Conservation (phyloP, 768 basidiomycete genomes). For the Ramaria rubella region DNA sequence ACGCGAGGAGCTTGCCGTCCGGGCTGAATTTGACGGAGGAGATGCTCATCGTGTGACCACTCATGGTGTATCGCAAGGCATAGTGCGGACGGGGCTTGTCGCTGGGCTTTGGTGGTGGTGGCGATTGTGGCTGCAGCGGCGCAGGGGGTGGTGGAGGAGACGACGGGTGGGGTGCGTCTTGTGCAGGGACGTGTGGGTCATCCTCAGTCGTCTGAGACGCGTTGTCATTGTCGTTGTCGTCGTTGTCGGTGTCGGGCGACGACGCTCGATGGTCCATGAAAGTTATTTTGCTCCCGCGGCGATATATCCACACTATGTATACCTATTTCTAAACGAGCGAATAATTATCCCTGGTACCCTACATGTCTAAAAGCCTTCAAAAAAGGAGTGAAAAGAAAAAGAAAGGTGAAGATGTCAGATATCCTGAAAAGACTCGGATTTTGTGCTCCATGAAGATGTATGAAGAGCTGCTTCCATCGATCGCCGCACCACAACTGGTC, state of each 20-base stretch:
- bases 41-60: constrained; percentile 78
- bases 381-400: background rate
- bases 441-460: constrained; percentile 11
- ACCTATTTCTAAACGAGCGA: background rate
- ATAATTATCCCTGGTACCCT: background rate
- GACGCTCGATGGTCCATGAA: background rate
- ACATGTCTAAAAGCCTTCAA: background rate
- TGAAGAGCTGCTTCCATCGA: constrained; percentile 1
- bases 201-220: constrained; percentile 84
- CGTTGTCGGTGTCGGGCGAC: constrained; percentile 13
- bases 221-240: constrained; percentile 50
- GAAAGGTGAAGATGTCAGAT: background rate
- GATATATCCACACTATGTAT: background rate
- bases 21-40: constrained; percentile 87
- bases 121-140: constrained; percentile 29
- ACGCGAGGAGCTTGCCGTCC: constrained; percentile 74
- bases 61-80: constrained; percentile 52
- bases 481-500: background rate
- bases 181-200: constrained; percentile 69
- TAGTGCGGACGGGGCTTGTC: constrained; percentile 43
- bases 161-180: constrained; percentile 38
- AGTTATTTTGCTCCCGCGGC: background rate
- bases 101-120: constrained; percentile 32
- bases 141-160: constrained; percentile 30
- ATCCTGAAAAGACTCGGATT: constrained; percentile 1